These are phyloP conservation scores for Skeletonema costatum DNA, from an alignment of 108 stramenopile species.

Conservation along the genomic window DNA sequence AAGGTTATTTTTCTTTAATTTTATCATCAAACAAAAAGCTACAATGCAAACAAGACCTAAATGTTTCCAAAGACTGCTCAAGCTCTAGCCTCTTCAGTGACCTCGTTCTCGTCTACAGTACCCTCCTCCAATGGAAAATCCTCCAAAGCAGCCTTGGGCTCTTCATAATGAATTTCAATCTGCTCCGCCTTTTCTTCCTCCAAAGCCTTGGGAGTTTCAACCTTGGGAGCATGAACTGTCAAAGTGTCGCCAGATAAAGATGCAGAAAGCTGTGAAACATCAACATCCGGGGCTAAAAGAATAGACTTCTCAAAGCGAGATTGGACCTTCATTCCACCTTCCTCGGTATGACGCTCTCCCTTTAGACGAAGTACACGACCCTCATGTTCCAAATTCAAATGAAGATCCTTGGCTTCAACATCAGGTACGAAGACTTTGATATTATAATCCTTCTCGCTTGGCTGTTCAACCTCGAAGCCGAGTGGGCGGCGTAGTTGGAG, in stretches of 20 bases:
- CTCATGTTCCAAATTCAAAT: conserved; percentile 40
- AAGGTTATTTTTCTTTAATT: not conserved
- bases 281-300: conserved; percentile 30
- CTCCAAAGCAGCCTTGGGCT: conserved; percentile 1
- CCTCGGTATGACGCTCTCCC: conserved; percentile 28
- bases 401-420: conserved; percentile 35
- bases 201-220: conserved; percentile 9
- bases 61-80: not conserved
- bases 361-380: conserved; percentile 40
- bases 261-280: conserved; percentile 20
- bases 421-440: conserved; percentile 36
- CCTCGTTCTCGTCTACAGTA: not conserved
- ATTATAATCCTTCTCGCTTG: conserved; percentile 33
- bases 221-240: conserved; percentile 36
- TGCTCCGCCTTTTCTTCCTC: conserved; percentile 12
- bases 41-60: not conserved
- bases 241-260: conserved; percentile 23
- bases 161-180: conserved; percentile 25
- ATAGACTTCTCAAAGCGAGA: conserved; percentile 41
- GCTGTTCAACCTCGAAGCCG: conserved; percentile 33
- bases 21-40: not conserved
- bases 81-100: not conserved
- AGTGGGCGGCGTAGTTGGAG: conserved; percentile 14
- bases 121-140: not conserved
- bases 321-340: conserved; percentile 32